A percentile compares a stretch with the other conserved stretches of the same genome.
These are phyloP conservation scores for Asterophora parasitica DNA, from an alignment of 768 basidiomycete species.

Conservation along the genomic window DNA sequence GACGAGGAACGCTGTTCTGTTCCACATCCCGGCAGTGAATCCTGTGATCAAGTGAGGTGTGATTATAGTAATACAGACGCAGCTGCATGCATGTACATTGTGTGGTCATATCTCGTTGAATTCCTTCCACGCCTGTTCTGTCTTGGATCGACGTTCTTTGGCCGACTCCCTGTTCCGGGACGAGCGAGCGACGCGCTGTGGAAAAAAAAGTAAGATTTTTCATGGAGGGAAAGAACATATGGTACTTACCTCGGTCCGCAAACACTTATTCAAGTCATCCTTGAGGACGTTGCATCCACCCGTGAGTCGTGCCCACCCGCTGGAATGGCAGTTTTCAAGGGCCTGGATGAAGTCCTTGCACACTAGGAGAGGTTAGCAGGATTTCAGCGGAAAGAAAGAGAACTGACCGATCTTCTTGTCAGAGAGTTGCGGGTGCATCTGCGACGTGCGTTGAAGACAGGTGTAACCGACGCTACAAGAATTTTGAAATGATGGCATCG, in stretches of 20 bases:
- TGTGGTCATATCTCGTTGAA: constrained; percentile 37
- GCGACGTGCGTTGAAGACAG: not conserved
- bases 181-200: constrained; percentile 56
- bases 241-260: constrained; percentile 69
- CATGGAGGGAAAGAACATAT: constrained; percentile 1
- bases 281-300: constrained; percentile 71
- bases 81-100: not conserved
- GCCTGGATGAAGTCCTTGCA: constrained; percentile 78
- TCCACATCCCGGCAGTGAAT: not conserved
- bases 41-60: not conserved
- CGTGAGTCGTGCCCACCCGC: constrained; percentile 57
- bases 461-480: not conserved
- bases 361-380: constrained; percentile 30
- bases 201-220: not conserved
- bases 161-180: constrained; percentile 55
- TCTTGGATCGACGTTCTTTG: constrained; percentile 50
- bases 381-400: constrained; percentile 1
- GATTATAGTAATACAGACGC: constrained; percentile 1
- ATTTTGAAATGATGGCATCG: constrained; percentile 3
- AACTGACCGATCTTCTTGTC: constrained; percentile 54
- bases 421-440: constrained; percentile 70
- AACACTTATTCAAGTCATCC: constrained; percentile 62
- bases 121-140: constrained; percentile 57
- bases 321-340: constrained; percentile 64
- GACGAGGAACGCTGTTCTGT: not conserved